Evolutionary conservation across 2,329 filamentous ascomycete genomes (phyloP).

Genomic region (Diaporthe aspalathi): DNA sequence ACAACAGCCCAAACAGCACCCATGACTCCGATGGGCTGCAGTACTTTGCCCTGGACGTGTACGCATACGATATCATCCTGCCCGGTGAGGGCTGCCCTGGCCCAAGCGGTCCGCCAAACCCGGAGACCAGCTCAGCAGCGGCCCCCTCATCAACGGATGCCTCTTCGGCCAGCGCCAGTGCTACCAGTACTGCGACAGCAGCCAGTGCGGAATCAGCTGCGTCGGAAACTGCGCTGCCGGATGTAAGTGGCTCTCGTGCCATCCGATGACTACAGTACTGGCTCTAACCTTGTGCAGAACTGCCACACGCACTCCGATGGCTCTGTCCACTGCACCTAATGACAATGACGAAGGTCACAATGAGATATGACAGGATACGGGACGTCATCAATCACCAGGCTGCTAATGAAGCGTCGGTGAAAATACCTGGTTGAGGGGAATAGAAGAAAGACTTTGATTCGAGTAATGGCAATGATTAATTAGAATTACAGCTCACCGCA

Average conservation of each 20-base stretch:
- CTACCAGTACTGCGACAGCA: neutral
- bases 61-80: conserved; percentile 72
- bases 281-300: neutral
- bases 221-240: conserved; percentile 9
- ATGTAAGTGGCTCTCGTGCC: neutral
- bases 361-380: neutral
- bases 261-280: no score
- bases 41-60: conserved; percentile 76
- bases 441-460: neutral
- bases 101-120: neutral
- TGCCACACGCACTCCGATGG: conserved; percentile 17
- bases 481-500: neutral
- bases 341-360: neutral
- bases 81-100: conserved; percentile 73
- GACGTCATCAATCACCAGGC: neutral
- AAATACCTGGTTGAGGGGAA: neutral
- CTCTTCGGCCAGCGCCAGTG: neutral
- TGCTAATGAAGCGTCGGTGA: no score
- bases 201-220: neutral
- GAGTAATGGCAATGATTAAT: conserved; percentile 18
- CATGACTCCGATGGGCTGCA: conserved; percentile 72
- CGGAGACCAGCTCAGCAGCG: neutral
- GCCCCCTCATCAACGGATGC: neutral
- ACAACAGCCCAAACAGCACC: conserved; percentile 58
- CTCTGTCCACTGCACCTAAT: conserved; percentile 4